phyloP scores from a whole-genome alignment of 345 rosid genomes.

The Populus euphratica region DNA sequence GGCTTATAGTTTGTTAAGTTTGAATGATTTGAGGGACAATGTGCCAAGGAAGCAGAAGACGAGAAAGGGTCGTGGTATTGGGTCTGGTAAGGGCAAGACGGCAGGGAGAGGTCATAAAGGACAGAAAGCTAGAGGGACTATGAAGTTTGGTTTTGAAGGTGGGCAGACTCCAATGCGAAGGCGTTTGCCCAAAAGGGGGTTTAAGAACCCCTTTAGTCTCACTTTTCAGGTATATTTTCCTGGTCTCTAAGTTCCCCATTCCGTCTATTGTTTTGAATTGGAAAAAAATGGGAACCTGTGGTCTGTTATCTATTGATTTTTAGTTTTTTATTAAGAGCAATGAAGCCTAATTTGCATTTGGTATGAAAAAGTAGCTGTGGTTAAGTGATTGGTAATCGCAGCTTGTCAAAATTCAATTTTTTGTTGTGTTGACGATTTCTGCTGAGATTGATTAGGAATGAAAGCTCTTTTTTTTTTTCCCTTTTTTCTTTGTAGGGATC shows the following conservation, averaged over 20 bases:
- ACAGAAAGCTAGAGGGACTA: constrained; percentile 80
- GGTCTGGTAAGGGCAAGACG: constrained; percentile 95
- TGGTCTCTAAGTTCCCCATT: neutral
- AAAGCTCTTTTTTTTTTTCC: too few relatives aligned
- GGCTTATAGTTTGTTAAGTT: constrained; percentile 62
- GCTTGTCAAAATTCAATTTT: neutral
- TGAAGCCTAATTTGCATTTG: neutral
- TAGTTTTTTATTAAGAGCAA: neutral
- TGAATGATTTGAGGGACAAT: constrained; percentile 82
- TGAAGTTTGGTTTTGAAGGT: constrained; percentile 92
- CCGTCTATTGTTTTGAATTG: too few relatives aligned
- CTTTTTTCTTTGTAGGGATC: neutral
- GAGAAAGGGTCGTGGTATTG: constrained; percentile 96
- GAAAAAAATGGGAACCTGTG: too few relatives aligned
- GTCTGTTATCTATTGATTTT: neutral
- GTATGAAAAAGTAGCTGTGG: neutral
- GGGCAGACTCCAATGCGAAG: constrained; percentile 96
- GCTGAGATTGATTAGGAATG: neutral
- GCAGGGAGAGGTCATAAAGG: constrained; percentile 98
- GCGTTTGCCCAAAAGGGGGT: constrained; percentile 85
- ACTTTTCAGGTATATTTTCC: constrained; percentile 61
- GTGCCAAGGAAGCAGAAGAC: constrained; percentile 90
- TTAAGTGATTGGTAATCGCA: neutral
- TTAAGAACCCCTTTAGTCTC: constrained; percentile 83
- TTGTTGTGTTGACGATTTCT: too few relatives aligned